These are phyloP conservation scores for Daldinia childiae DNA, from an alignment of 495 filamentous ascomycete genomes.

Conservation along the genomic window DNA sequence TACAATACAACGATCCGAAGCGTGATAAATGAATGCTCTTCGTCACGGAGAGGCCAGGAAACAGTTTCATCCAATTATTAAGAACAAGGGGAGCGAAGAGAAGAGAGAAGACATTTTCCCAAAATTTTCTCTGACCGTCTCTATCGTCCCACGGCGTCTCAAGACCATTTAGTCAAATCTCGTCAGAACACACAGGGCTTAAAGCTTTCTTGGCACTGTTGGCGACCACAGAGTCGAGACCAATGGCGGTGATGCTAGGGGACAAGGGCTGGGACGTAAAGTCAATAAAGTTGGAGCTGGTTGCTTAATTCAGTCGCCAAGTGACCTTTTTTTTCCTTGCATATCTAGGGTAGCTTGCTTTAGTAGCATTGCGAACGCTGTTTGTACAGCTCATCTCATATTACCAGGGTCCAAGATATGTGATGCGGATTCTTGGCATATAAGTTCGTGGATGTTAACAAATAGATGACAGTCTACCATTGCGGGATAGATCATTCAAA, in stretches of 20 bases:
- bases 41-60: not conserved
- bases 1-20: not conserved
- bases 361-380: not conserved
- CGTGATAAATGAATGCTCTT: not conserved
- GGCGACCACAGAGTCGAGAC: slow-evolving; percentile 3
- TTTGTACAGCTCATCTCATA: not conserved
- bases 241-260: slow-evolving; percentile 12
- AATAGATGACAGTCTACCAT: no score
- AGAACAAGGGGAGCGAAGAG: not conserved
- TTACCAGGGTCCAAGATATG: not conserved
- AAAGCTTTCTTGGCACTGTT: slow-evolving; percentile 16
- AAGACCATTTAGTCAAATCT: not conserved
- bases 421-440: not conserved
- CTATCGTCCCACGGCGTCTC: not conserved
- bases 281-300: slow-evolving; percentile 2
- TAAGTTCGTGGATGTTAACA: no score
- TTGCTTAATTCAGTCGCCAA: slow-evolving; percentile 4
- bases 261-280: slow-evolving; percentile 6
- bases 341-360: not conserved
- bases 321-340: not conserved
- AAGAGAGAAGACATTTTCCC: not conserved
- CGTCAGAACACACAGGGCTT: slow-evolving; percentile 9
- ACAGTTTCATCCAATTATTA: not conserved
- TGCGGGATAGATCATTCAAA: not conserved
- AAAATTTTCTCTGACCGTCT: not conserved